phyloP scores from a whole-genome alignment of 2,329 filamentous ascomycete species.

The Clarireedia hainanense region DNA sequence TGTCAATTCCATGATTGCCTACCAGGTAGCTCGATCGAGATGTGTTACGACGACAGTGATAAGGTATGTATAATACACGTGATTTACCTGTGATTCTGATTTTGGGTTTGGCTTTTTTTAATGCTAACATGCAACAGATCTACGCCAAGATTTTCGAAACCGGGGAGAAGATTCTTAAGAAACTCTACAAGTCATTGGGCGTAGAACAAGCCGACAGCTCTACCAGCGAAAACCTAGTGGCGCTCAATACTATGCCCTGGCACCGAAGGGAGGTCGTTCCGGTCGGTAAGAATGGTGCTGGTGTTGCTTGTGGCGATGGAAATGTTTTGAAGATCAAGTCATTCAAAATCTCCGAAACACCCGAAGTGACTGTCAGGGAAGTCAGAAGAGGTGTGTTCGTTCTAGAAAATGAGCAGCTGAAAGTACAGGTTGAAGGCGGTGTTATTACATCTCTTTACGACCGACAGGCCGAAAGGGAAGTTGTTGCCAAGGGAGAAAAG shows the following conservation, averaged over 20 bases:
- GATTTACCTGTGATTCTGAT: no score
- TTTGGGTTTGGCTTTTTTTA: not conserved
- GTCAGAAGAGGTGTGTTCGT: conserved; percentile 58
- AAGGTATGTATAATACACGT: conserved; percentile 41
- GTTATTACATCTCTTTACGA: conserved; percentile 82
- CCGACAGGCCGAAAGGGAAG: conserved; percentile 61
- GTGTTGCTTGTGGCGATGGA: conserved; percentile 49
- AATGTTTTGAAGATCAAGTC: conserved; percentile 43
- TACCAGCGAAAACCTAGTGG: conserved; percentile 44
- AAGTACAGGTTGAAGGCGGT: conserved; percentile 65
- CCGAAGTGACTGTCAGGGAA: conserved; percentile 45
- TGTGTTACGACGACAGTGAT: conserved; percentile 96
- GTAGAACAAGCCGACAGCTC: conserved; percentile 41
- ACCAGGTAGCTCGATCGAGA: conserved; percentile 89
- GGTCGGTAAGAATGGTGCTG: conserved; percentile 46
- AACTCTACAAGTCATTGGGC: conserved; percentile 61
- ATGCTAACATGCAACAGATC: conserved; percentile 41
- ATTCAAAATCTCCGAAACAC: conserved; percentile 40
- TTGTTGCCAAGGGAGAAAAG: conserved; percentile 65
- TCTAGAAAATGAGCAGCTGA: conserved; percentile 69
- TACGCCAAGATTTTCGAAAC: conserved; percentile 78
- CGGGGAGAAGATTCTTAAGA: conserved; percentile 62
- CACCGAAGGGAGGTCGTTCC: conserved; percentile 63
- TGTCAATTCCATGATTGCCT: conserved; percentile 98
- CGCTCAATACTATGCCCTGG: conserved; percentile 86